These are phyloP conservation scores for Solioccasus polychromus DNA, from an alignment of 768 basidiomycete genomes.

Conservation along the genomic window DNA sequence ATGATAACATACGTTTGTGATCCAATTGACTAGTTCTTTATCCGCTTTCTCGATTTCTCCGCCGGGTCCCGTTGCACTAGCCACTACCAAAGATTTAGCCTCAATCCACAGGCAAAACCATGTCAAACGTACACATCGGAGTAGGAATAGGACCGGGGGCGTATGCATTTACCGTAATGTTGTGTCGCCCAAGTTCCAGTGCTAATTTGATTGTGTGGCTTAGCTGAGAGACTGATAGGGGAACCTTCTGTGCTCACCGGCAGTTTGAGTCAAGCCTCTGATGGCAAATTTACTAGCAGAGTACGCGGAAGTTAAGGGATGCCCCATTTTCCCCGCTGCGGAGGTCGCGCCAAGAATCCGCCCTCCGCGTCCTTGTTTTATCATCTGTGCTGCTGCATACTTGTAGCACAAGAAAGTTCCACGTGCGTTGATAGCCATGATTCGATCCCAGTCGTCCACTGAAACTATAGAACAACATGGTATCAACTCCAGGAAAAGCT, in stretches of 20 bases:
- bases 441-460: conserved; percentile 38
- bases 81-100: conserved; percentile 1
- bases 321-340: conserved; percentile 3
- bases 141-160: conserved; percentile 36
- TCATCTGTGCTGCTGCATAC: conserved; percentile 61
- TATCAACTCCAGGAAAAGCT: background rate
- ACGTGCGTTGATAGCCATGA: conserved; percentile 50
- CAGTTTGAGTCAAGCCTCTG: conserved; percentile 39
- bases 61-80: background rate
- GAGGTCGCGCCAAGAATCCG: conserved; percentile 48
- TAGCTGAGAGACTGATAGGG: background rate
- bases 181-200: conserved; percentile 31
- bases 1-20: conserved; percentile 2
- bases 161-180: conserved; percentile 41
- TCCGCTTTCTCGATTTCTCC: background rate
- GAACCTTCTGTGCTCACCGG: conserved; percentile 24
- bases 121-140: conserved; percentile 25
- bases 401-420: conserved; percentile 64
- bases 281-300: conserved; percentile 40
- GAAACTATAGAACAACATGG: conserved; percentile 22
- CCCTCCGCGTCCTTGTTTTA: conserved; percentile 48
- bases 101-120: background rate
- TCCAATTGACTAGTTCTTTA: background rate
- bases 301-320: conserved; percentile 21
- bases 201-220: conserved; percentile 1